Evolutionary conservation across 768 basidiomycete genomes (phyloP), one percentile per base, ranked within the genome.

Genomic region (Astraeus odoratus): DNA sequence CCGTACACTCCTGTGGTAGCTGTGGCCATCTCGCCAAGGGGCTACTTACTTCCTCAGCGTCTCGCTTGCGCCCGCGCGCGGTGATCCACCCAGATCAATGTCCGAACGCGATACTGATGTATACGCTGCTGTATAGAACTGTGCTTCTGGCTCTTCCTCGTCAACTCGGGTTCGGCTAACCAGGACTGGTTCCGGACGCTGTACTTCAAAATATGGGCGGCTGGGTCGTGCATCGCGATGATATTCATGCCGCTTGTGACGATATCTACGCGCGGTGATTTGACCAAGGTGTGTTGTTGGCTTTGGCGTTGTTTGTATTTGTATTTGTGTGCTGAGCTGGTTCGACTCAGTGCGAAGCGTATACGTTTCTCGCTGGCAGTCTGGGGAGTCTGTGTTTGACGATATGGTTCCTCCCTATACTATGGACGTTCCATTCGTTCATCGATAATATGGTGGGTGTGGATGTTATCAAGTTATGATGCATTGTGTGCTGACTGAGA

Each of bases 91-190:
- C n/a, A n/a, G n/a, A n/a, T n/a, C n/a, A n/a, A n/a, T n/a, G n/a
- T n/a, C n/a, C n/a, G 10, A 13, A 29, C 13, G 6, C 27, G 13
- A 13, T 5, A 31, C 30, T 31, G 30, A 31, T 31, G 4, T 31
- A n/a, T 30, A 35, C 16, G 9, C 8, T 31, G n/a, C 12, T 10
- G 15, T 9, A 25, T 27, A 88, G 88, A 92, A 54, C 70, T 91
- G 0, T 91, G 86, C 55, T 92, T 92, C 60, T 91, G 89, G 88
- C 65, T 90, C 10, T 92, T 87, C 67, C 75, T 92, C 29, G 69
- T 90, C 39, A 84, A 84, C 46, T 69, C 83, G 1, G 69, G 75
- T 16, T 70, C 79, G 1, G 61, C 63, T 1, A 76, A 83, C 50
- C 80, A 77, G 55, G 75, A 86, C 54, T 92, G 88, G 88, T 90